These are phyloP conservation scores for Scedosporium boydii DNA, from an alignment of 2,329 filamentous ascomycete genomes.

Conservation along the genomic window DNA sequence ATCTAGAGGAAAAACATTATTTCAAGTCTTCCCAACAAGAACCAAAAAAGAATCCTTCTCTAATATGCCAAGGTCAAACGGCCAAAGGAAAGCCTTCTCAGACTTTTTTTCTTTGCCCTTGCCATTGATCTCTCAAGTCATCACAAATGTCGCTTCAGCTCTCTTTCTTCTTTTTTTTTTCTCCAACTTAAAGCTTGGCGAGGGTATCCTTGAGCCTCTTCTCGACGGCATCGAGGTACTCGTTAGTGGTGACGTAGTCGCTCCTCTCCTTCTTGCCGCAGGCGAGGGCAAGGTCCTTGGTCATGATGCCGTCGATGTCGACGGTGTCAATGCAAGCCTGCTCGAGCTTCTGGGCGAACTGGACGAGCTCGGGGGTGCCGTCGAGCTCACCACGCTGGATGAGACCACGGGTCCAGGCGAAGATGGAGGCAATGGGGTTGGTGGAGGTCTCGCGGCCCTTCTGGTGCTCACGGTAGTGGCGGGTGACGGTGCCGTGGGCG, in stretches of 20 bases:
- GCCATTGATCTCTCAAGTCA: no score
- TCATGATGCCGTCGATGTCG: conserved; percentile 92
- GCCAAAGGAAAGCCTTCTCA: no score
- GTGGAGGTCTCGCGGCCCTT: conserved; percentile 96
- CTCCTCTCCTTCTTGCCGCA: conserved; percentile 78
- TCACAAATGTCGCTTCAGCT: no score
- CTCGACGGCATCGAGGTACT: conserved; percentile 92
- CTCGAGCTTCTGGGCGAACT: conserved; percentile 87
- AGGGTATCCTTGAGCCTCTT: conserved; percentile 72
- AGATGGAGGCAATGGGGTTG: conserved; percentile 98
- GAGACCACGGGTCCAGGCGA: conserved; percentile 95
- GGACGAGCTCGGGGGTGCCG: conserved; percentile 79
- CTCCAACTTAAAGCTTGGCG: conserved; percentile 7
- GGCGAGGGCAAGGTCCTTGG: conserved; percentile 94
- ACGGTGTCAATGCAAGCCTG: conserved; percentile 91
- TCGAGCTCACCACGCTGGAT: conserved; percentile 90
- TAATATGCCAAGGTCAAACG: not conserved
- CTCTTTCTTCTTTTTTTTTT: no score
- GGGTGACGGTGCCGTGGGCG: conserved; percentile 94
- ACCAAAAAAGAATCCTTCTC: not conserved
- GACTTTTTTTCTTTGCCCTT: no score
- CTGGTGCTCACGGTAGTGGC: conserved; percentile 98
- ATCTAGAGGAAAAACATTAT: not conserved
- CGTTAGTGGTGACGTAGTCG: conserved; percentile 82
- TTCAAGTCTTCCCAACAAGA: not conserved